Evolutionary conservation across 805 yeast species (phyloP).

Genomic region (Pichia pseudocactophila): DNA sequence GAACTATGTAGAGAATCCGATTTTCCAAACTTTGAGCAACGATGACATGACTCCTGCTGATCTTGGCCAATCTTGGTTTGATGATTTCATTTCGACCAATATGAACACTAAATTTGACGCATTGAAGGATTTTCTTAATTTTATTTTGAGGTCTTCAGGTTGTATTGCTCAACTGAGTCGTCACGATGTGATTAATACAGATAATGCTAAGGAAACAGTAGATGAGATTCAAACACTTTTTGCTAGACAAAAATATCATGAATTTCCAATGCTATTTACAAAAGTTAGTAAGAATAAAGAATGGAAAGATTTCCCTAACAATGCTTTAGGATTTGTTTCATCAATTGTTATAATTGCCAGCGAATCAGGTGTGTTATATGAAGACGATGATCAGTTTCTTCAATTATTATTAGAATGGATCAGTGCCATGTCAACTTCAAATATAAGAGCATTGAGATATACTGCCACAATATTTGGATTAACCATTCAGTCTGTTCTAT

Average conservation of each 20-base stretch:
- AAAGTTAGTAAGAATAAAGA: slow-evolving; percentile 30
- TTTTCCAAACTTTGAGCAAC: slow-evolving; percentile 44
- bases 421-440: slow-evolving; percentile 58
- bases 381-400: slow-evolving; percentile 34
- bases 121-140: slow-evolving; percentile 55
- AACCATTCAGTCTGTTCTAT: slow-evolving; percentile 50
- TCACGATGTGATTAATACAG: slow-evolving; percentile 53
- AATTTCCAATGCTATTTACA: slow-evolving; percentile 44
- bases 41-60: slow-evolving; percentile 42
- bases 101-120: slow-evolving; percentile 36
- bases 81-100: slow-evolving; percentile 32
- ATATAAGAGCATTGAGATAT: slow-evolving; percentile 61
- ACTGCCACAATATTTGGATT: slow-evolving; percentile 54
- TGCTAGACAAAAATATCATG: slow-evolving; percentile 52
- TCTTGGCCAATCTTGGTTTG: slow-evolving; percentile 50
- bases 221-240: slow-evolving; percentile 62
- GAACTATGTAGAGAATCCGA: slow-evolving; percentile 37
- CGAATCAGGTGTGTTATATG: slow-evolving; percentile 52
- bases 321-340: slow-evolving; percentile 47
- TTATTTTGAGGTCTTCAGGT: slow-evolving; percentile 64
- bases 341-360: slow-evolving; percentile 43
- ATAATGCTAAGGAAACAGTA: slow-evolving; percentile 61
- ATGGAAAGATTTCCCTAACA: slow-evolving; percentile 43
- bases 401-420: slow-evolving; percentile 66
- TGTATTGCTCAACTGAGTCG: slow-evolving; percentile 55